Percentiles rank a stretch among this genome's conserved stretches.
phyloP scores from a whole-genome alignment of 768 basidiomycete species.

The Tephrocybe sp. region DNA sequence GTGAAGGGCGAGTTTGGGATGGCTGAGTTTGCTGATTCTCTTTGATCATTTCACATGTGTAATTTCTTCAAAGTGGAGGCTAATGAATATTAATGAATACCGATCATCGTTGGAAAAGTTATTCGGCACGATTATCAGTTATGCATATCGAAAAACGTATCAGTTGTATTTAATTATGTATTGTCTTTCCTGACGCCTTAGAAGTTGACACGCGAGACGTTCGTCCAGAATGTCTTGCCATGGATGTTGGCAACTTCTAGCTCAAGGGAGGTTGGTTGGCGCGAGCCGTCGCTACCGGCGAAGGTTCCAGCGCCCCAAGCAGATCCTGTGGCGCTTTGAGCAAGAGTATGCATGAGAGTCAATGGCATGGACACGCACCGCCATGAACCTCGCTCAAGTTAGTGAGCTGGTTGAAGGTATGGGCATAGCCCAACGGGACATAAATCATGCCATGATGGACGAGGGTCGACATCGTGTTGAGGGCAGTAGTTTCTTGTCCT shows the following conservation, averaged over 20 bases:
- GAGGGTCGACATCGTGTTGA: conserved; percentile 55
- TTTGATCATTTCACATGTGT: too few relatives aligned
- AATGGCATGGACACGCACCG: conserved; percentile 37
- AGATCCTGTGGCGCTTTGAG: conserved; percentile 47
- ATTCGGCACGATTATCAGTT: too few relatives aligned
- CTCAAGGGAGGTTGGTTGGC: conserved; percentile 61
- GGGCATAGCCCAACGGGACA: conserved; percentile 70
- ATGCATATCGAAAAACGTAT: background rate
- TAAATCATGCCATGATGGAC: conserved; percentile 72
- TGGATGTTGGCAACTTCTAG: conserved; percentile 57
- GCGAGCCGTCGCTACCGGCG: conserved; percentile 52
- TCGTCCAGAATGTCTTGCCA: conserved; percentile 50
- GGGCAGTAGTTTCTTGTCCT: conserved; percentile 67
- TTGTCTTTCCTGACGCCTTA: too few relatives aligned
- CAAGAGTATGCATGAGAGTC: background rate
- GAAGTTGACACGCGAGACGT: background rate
- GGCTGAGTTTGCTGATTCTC: background rate
- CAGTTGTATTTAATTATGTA: too few relatives aligned
- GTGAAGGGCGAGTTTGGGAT: conserved; percentile 3
- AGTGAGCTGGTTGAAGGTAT: conserved; percentile 37
- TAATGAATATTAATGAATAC: too few relatives aligned
- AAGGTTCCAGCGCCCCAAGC: conserved; percentile 80
- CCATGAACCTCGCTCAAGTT: conserved; percentile 57
- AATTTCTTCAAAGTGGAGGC: too few relatives aligned
- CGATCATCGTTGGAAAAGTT: too few relatives aligned